Percentiles rank a stretch among this genome's conserved stretches.
Evolutionary conservation across 768 basidiomycete genomes (phyloP).

Genomic region (Xerocomellus dryophilus): DNA sequence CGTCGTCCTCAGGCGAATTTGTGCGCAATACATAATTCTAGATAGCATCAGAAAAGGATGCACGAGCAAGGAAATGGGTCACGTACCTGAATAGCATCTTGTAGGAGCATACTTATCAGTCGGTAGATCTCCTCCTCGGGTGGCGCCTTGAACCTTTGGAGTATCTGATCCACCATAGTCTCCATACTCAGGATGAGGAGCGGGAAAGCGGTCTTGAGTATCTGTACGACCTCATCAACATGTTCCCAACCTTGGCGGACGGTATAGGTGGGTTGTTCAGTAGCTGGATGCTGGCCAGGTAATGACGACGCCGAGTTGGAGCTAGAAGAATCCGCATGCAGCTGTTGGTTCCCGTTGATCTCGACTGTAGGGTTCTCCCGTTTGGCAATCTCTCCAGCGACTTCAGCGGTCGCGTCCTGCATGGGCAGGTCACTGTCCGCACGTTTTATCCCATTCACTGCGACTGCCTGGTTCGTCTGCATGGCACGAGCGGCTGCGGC

Average conservation of each 20-base stretch:
- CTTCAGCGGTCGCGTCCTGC: slow-evolving; percentile 30
- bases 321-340: slow-evolving; percentile 18
- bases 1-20: slow-evolving; percentile 65
- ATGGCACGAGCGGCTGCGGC: slow-evolving; percentile 33
- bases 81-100: slow-evolving; percentile 80
- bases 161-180: slow-evolving; percentile 94
- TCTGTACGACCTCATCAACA: slow-evolving; percentile 90
- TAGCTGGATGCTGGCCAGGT: slow-evolving; percentile 13
- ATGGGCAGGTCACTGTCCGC: slow-evolving; percentile 29
- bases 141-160: slow-evolving; percentile 80
- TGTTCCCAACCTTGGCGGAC: slow-evolving; percentile 80
- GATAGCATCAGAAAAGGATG: neutral
- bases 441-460: slow-evolving; percentile 29
- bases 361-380: slow-evolving; percentile 21
- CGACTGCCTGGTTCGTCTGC: slow-evolving; percentile 33
- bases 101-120: slow-evolving; percentile 79
- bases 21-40: slow-evolving; percentile 72
- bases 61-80: neutral
- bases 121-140: slow-evolving; percentile 95
- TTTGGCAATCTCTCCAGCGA: slow-evolving; percentile 26
- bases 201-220: slow-evolving; percentile 94
- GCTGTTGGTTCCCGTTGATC: slow-evolving; percentile 27
- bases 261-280: slow-evolving; percentile 30
- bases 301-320: slow-evolving; percentile 9
- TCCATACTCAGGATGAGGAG: slow-evolving; percentile 93